Percentiles rank a stretch among this genome's conserved stretches.
phyloP scores from a whole-genome alignment of 108 stramenopile genomes.

The Hondaea fermentalgiana region DNA sequence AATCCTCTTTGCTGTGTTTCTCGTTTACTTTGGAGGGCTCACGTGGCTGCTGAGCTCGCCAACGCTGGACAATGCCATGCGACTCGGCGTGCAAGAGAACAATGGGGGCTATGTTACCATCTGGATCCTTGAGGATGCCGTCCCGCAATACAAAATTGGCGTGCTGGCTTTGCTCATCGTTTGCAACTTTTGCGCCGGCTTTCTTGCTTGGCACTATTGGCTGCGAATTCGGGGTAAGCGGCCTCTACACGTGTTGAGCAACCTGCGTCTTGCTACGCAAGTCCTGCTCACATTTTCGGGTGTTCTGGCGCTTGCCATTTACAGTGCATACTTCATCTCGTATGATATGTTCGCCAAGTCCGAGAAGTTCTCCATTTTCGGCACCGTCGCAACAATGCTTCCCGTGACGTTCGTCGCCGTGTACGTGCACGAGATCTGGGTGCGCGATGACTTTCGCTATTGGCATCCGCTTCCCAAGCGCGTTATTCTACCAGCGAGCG shows the following conservation, averaged over 20 bases:
- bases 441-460: not conserved
- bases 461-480: not conserved
- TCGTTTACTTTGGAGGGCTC: not conserved
- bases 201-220: not conserved
- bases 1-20: not conserved
- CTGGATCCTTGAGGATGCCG: not conserved
- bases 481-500: not conserved
- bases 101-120: not conserved
- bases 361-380: not conserved
- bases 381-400: not conserved
- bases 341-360: not conserved
- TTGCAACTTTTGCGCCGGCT: not conserved
- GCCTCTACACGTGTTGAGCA: not conserved
- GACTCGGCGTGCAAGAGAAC: not conserved
- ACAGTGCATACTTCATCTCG: slow-evolving; percentile 1
- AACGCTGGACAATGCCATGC: not conserved
- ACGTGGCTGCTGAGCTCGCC: not conserved
- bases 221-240: not conserved
- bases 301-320: not conserved
- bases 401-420: not conserved
- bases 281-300: not conserved
- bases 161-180: not conserved
- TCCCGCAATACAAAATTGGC: not conserved
- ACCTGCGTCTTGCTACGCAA: not conserved
- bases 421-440: not conserved